phyloP scores from a whole-genome alignment of 805 yeast genomes.

The Spathaspora passalidarum region DNA sequence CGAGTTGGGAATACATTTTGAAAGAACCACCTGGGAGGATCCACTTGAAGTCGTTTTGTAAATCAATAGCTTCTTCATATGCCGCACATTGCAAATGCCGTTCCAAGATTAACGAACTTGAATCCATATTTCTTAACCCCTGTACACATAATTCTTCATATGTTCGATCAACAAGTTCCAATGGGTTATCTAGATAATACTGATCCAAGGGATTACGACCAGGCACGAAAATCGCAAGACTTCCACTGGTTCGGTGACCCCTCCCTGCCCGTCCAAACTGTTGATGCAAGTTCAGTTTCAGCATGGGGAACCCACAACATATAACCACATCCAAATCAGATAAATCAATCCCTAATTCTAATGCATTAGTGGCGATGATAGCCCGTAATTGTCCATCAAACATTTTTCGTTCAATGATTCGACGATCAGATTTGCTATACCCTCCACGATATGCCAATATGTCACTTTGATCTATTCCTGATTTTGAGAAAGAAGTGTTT shows the following conservation, averaged over 20 bases:
- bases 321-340: slow-evolving; percentile 90
- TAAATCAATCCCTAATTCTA: slow-evolving; percentile 93
- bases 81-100: slow-evolving; percentile 95
- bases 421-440: slow-evolving; percentile 78
- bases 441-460: slow-evolving; percentile 97
- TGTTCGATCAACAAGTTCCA: slow-evolving; percentile 45
- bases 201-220: slow-evolving; percentile 85
- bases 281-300: slow-evolving; percentile 85
- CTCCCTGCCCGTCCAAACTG: slow-evolving; percentile 98
- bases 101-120: slow-evolving; percentile 52
- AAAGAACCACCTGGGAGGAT: slow-evolving; percentile 40
- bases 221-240: slow-evolving; percentile 81
- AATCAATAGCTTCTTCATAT: slow-evolving; percentile 66
- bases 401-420: slow-evolving; percentile 87
- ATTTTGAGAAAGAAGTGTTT: slow-evolving; percentile 36
- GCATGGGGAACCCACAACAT: slow-evolving; percentile 88
- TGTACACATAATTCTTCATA: slow-evolving; percentile 43
- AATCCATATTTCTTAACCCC: slow-evolving; percentile 30
- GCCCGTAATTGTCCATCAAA: slow-evolving; percentile 83
- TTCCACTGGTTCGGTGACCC: slow-evolving; percentile 54
- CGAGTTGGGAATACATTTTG: slow-evolving; percentile 23
- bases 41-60: slow-evolving; percentile 52
- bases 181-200: slow-evolving; percentile 70
- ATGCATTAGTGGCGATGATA: slow-evolving; percentile 90
- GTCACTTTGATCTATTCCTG: slow-evolving; percentile 40